phyloP scores from a whole-genome alignment of 208 protist genomes.

The Angomonas deanei region DNA sequence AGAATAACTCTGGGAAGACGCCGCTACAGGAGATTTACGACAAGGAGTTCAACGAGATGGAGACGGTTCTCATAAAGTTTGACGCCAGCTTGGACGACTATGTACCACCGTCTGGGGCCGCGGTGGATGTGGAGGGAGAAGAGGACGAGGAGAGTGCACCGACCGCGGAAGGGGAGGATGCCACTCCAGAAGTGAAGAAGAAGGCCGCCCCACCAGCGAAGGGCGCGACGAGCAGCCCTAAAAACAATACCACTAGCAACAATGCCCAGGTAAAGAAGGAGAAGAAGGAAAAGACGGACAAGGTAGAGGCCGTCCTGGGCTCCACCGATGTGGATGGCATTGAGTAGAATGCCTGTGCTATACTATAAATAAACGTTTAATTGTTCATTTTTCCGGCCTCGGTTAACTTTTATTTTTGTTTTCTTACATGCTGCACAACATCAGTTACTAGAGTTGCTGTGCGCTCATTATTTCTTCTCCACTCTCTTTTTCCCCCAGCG shows the following conservation, averaged over 20 bases:
- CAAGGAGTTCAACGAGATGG: slow-evolving; percentile 80
- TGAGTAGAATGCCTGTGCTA: no score
- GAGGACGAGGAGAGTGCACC: slow-evolving; percentile 7
- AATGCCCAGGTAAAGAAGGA: not conserved
- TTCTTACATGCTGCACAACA: not conserved
- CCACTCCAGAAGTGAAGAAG: not conserved
- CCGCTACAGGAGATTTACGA: slow-evolving; percentile 77
- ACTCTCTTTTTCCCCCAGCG: not conserved
- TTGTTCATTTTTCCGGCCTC: not conserved
- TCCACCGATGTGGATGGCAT: slow-evolving; percentile 61
- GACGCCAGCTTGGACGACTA: slow-evolving; percentile 67
- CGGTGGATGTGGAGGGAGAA: slow-evolving; percentile 14
- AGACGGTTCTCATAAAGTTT: slow-evolving; percentile 63
- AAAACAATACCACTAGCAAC: not conserved
- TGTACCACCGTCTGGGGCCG: slow-evolving; percentile 15
- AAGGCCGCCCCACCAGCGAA: not conserved
- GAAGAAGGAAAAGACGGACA: not conserved
- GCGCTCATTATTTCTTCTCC: not conserved
- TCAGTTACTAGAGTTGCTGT: not conserved
- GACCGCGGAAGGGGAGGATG: not conserved
- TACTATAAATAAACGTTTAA: slow-evolving; percentile 3
- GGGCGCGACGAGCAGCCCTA: not conserved
- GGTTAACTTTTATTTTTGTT: slow-evolving; percentile 6
- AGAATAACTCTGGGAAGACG: slow-evolving; percentile 56
- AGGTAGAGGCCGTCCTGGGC: slow-evolving; percentile 33